Base-by-base conservation (phyloP, 768 basidiomycete genomes). In the Lentinula sp. region DNA sequence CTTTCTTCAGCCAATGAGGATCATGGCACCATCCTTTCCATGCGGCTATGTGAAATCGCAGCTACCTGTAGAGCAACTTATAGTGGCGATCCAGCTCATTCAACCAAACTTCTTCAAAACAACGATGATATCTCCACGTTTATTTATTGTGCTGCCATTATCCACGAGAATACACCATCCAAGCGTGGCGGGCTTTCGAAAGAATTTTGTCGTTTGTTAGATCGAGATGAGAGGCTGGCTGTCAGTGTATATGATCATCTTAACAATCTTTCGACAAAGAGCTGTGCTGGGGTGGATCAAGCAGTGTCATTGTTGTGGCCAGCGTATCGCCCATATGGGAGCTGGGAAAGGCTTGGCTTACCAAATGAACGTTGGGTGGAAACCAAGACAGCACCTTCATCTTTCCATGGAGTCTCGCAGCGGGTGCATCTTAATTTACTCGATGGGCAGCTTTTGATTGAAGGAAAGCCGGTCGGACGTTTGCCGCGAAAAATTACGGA, bases 371-470 rank as follows among this genome's bases (percentile, higher is more conserved):
- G 67, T 13, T 76, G 76, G 74, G 7, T 75, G 12, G 59, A 46
- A 7, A 70, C 67, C 16, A 50, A 23, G 16, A 73, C 78, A 41
- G 59, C 37, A 8, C 45, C n/a, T 13, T 20, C 49, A 43, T 43
- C 37, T n/a, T 46, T 4, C 3, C 6, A 32, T 4, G 56, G 46
- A 49, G n/a, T 35, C n/a, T 61, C 65, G 18, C 74, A 75, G 50
- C 51, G n/a, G 18, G 69, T 82, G 6, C 71, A 75, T 52, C 67
- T 79, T 18, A 75, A 84, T 58, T 37, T 82, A 1, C 62, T 81
- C 2, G 64, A 71, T 16, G 81, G 80, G 12, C 53, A 65, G 23
- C 66, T 83, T 1, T 69, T 81, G 16, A 69, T 83, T 9, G 66
- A 77, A 10, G 81, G 80, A 6, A 72, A 72, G 60, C 70, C 74